Percentiles rank a stretch among this genome's conserved stretches.
phyloP scores from a whole-genome alignment of 2,329 filamentous ascomycete genomes.

The Albophoma yamanashiensis region DNA sequence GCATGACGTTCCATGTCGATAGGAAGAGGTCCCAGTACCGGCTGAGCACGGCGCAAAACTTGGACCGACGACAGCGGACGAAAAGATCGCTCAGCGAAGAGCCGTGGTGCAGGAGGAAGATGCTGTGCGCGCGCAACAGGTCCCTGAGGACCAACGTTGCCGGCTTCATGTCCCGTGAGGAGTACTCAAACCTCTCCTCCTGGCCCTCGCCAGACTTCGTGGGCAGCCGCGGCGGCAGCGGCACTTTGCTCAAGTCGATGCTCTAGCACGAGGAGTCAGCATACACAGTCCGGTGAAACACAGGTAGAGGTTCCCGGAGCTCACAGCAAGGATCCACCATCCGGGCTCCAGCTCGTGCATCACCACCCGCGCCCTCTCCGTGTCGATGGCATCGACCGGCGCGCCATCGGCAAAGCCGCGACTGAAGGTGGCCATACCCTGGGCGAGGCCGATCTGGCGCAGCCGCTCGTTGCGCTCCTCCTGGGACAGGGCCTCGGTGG shows the following conservation, averaged over 20 bases:
- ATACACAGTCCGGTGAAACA: not conserved
- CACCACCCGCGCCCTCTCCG: constrained; percentile 76
- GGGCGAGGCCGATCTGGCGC: constrained; percentile 87
- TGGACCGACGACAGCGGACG: constrained; percentile 47
- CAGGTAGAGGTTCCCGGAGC: constrained; percentile 19
- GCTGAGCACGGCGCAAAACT: constrained; percentile 62
- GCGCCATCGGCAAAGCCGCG: constrained; percentile 73
- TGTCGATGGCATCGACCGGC: constrained; percentile 77
- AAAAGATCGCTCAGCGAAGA: constrained; percentile 62
- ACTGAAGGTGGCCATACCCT: constrained; percentile 92
- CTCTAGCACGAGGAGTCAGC: constrained; percentile 15
- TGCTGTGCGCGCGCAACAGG: constrained; percentile 68
- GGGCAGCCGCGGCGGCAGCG: constrained; percentile 45
- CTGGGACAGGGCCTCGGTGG: constrained; percentile 34
- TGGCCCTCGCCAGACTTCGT: constrained; percentile 29
- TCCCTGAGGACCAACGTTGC: constrained; percentile 69
- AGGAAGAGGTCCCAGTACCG: constrained; percentile 70
- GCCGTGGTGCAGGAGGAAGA: constrained; percentile 83
- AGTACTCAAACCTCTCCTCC: constrained; percentile 59
- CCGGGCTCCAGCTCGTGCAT: constrained; percentile 78
- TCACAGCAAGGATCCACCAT: constrained; percentile 92
- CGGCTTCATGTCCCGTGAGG: constrained; percentile 80
- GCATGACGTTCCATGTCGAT: constrained; percentile 74
- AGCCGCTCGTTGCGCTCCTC: constrained; percentile 77
- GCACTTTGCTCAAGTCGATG: constrained; percentile 66